phyloP scores from a whole-genome alignment of 495 filamentous ascomycete species.

The Aspergillus panamensis region DNA sequence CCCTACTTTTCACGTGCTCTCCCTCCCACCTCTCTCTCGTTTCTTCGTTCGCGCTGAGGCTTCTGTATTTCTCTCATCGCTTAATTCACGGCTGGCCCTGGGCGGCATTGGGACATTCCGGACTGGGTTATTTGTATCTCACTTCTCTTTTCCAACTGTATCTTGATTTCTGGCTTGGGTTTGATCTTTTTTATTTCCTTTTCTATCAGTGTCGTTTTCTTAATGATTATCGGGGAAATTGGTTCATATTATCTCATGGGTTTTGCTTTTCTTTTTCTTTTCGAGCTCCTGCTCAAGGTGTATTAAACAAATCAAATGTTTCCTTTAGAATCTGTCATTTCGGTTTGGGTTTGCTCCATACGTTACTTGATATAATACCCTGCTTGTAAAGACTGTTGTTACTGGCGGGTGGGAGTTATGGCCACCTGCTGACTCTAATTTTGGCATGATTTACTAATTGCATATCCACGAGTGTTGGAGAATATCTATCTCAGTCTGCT shows the following conservation, averaged over 20 bases:
- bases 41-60: conserved; percentile 2
- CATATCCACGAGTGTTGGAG: neutral
- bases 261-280: conserved; percentile 13
- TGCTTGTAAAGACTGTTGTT: neutral
- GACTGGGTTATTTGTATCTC: conserved; percentile 14
- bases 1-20: conserved; percentile 3
- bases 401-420: neutral
- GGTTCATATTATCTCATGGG: neutral
- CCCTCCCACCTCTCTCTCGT: conserved; percentile 1
- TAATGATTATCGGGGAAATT: conserved; percentile 21
- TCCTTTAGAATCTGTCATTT: conserved; percentile 1
- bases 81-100: conserved; percentile 8
- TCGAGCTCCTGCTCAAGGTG: conserved; percentile 26
- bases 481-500: neutral
- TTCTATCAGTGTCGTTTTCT: conserved; percentile 1
- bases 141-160: conserved; percentile 3
- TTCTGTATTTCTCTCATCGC: conserved; percentile 6
- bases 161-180: conserved; percentile 7
- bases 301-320: conserved; percentile 29
- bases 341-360: neutral
- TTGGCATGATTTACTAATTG: neutral
- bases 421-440: neutral
- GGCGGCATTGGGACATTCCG: conserved; percentile 7
- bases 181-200: neutral
- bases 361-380: neutral